A percentile compares a stretch with the other conserved stretches of the same genome.
phyloP scores from a whole-genome alignment of 306 rosid species.

The Psophocarpus tetragonolobus region DNA sequence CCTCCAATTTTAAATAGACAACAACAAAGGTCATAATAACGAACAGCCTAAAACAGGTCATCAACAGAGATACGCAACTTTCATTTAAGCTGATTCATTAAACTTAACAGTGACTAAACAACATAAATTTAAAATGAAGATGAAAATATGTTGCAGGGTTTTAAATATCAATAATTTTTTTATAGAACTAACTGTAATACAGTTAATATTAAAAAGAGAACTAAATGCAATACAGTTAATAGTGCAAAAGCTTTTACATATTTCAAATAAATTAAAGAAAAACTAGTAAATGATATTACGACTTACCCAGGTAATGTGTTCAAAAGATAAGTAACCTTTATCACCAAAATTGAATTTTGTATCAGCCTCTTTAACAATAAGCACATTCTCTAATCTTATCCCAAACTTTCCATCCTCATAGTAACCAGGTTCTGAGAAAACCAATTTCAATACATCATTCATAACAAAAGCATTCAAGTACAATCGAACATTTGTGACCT shows the following conservation, averaged over 20 bases:
- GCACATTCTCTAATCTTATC: slow-evolving; percentile 98
- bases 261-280: not conserved
- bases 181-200: not conserved
- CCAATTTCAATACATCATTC: slow-evolving; percentile 21
- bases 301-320: slow-evolving; percentile 96
- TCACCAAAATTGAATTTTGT: slow-evolving; percentile 87
- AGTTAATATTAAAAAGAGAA: not conserved
- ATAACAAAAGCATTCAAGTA: not conserved
- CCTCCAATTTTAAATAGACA: not conserved
- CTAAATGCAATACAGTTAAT: too few relatives aligned
- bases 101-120: not conserved
- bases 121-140: not conserved
- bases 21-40: not conserved
- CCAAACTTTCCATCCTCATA: slow-evolving; percentile 94
- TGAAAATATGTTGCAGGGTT: not conserved
- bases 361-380: slow-evolving; percentile 73
- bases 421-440: slow-evolving; percentile 89
- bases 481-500: not conserved
- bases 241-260: not conserved
- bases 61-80: not conserved
- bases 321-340: slow-evolving; percentile 85
- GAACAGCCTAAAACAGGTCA: not conserved
- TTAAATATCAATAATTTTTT: not conserved
- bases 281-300: not conserved
- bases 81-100: not conserved